These are phyloP conservation scores for Tricholoma furcatifolium DNA, from an alignment of 768 basidiomycete genomes.

Conservation along the genomic window DNA sequence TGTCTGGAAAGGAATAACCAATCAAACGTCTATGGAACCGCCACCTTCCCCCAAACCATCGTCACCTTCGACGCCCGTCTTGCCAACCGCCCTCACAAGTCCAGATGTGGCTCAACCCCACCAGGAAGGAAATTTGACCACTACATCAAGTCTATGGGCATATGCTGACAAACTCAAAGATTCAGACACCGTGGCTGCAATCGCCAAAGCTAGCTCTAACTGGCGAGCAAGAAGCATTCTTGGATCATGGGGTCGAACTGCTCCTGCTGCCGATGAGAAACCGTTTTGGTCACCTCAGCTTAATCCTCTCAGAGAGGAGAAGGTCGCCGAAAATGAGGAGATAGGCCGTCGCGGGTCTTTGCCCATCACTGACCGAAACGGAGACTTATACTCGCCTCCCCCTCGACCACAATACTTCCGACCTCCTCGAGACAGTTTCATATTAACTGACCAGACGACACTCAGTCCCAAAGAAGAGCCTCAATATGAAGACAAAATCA, in stretches of 20 bases:
- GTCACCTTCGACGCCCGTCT: constrained; percentile 24
- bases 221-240: constrained; percentile 66
- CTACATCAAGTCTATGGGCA: constrained; percentile 49
- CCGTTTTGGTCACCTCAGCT: constrained; percentile 14
- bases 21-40: constrained; percentile 70
- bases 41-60: constrained; percentile 41
- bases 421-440: constrained; percentile 55
- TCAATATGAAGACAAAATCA: constrained; percentile 28
- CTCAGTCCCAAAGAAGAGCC: constrained; percentile 29
- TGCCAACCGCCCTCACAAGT: constrained; percentile 18
- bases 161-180: constrained; percentile 76
- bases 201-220: constrained; percentile 75
- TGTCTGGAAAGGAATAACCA: constrained; percentile 79
- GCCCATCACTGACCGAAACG: constrained; percentile 33
- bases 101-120: constrained; percentile 7
- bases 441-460: constrained; percentile 27
- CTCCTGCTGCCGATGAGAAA: not conserved
- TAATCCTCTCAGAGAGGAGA: not conserved
- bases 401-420: constrained; percentile 57
- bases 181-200: constrained; percentile 66
- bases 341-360: constrained; percentile 37
- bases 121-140: not conserved
- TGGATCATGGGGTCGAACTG: constrained; percentile 35
- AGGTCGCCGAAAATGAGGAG: not conserved
- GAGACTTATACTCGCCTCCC: constrained; percentile 47